Percentiles rank a stretch among this genome's conserved stretches.
These are phyloP conservation scores for Tricholoma flavovirens DNA, from an alignment of 768 basidiomycete genomes.

Conservation along the genomic window DNA sequence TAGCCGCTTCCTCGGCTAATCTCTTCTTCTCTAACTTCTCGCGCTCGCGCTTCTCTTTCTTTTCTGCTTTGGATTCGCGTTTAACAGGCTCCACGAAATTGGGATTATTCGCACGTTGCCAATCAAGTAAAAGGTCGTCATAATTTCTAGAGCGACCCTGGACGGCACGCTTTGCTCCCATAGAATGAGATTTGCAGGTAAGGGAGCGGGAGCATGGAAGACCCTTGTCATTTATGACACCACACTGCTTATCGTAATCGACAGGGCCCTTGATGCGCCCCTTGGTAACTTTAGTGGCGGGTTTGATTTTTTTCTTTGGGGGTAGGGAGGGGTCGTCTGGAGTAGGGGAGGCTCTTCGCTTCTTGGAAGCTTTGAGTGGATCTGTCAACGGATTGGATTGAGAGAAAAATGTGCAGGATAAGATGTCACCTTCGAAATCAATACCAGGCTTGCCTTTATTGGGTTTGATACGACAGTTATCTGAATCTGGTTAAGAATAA, in stretches of 20 bases:
- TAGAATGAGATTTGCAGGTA: constrained; percentile 97
- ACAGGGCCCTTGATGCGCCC: constrained; percentile 81
- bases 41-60: constrained; percentile 76
- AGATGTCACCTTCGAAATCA: constrained; percentile 33
- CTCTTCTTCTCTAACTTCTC: constrained; percentile 83
- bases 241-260: constrained; percentile 89
- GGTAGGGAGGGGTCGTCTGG: constrained; percentile 59
- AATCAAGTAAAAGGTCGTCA: constrained; percentile 85
- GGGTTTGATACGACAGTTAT: constrained; percentile 57
- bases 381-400: constrained; percentile 14
- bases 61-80: constrained; percentile 80
- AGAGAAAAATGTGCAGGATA: constrained; percentile 5
- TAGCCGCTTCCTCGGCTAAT: constrained; percentile 63
- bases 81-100: constrained; percentile 87
- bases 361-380: constrained; percentile 54
- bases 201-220: constrained; percentile 91
- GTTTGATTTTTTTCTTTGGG: constrained; percentile 73
- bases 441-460: constrained; percentile 50
- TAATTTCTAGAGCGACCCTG: constrained; percentile 78
- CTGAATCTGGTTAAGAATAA: constrained; percentile 27
- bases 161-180: constrained; percentile 94
- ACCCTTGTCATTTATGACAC: constrained; percentile 94
- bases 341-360: constrained; percentile 76
- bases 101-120: constrained; percentile 84
- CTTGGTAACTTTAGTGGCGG: constrained; percentile 66